Base-by-base conservation (phyloP, 2,329 filamentous ascomycete species). In the Xylariaceae sp. region DNA sequence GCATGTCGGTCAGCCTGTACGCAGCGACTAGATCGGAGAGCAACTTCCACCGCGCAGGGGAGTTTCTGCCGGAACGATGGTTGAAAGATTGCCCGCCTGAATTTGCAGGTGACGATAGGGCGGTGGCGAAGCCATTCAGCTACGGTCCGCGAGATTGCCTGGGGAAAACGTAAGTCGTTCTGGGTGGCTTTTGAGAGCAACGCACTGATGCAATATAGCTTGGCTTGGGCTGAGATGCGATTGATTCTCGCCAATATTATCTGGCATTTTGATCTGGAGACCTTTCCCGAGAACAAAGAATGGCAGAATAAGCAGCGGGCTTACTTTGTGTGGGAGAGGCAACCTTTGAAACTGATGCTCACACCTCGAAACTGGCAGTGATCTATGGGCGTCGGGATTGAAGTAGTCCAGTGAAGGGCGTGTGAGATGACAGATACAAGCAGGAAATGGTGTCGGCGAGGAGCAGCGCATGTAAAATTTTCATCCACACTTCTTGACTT, bases 51-150 rank as follows among this genome's bases (percentile, higher is more conserved):
- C 28, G 33, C 6, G 41, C 49, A 7, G 26, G 37, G 2, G 43
- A 50, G 17, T 52, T 50, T 33, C n/a, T 48, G 2, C 49, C 49
- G 3, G 49, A 52, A n/a, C 38, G 49, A 1, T 52, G 47, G 47
- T 6, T 45, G 9, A 31, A 38, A 30, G 31, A 38, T 2, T 13
- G 30, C 4, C 31, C 37, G n/a, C n/a, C 28, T 3, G 39, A 45
- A n/a, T 48, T 42, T 30, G n/a, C n/a, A 4, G 15, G 38, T 11
- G 43, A 48, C 12, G 43, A 45, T 26, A 29, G 34, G 3, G 26
- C 26, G 3, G 39, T 35, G 8, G 32, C 38, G 3, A 45, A 39
- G 18, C 45, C 45, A 4, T 48, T 48, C 16, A 48, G 42, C 19
- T n/a, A 29, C 3, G 45, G 45, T 2, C 42, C 45, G 2, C n/a